phyloP scores from a whole-genome alignment of 148 eudicot species.

The Arctostaphylos glauca region DNA sequence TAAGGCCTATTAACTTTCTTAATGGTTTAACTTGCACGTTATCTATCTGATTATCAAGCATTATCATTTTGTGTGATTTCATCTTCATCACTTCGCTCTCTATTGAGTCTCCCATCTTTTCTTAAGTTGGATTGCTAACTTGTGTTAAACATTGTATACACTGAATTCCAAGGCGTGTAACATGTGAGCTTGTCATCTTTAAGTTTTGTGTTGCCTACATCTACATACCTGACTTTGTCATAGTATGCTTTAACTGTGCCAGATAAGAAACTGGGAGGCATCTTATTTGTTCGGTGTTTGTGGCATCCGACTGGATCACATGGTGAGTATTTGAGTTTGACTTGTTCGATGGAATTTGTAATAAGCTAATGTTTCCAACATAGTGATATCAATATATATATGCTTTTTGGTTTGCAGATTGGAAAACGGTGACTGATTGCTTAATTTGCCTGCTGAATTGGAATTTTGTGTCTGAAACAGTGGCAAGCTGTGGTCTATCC shows the following conservation, averaged over 20 bases:
- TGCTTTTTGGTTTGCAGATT: slow-evolving; percentile 45
- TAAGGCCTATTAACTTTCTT: slow-evolving; percentile 3
- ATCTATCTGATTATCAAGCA: background rate
- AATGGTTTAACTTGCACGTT: background rate
- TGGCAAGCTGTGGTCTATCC: slow-evolving; percentile 75
- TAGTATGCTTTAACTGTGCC: slow-evolving; percentile 16
- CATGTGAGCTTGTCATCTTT: background rate
- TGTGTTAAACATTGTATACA: background rate
- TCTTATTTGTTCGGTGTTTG: slow-evolving; percentile 38
- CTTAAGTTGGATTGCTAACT: slow-evolving; percentile 1
- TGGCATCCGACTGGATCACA: slow-evolving; percentile 66
- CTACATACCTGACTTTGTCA: background rate
- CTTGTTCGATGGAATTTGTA: background rate
- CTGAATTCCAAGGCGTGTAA: background rate
- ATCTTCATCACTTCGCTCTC: background rate
- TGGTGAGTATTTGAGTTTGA: slow-evolving; percentile 44
- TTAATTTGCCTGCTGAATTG: slow-evolving; percentile 51
- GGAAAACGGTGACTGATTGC: slow-evolving; percentile 48
- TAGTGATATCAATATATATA: slow-evolving; percentile 26
- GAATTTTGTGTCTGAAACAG: slow-evolving; percentile 78
- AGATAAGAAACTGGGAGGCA: slow-evolving; percentile 56
- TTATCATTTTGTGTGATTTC: background rate
- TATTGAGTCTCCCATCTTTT: background rate
- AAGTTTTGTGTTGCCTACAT: background rate
- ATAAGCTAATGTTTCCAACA: slow-evolving; percentile 11